Percentiles rank a stretch among this genome's conserved stretches.
Conservation (phyloP, 805 yeast species). For the Metschnikowia gelsemii region DNA sequence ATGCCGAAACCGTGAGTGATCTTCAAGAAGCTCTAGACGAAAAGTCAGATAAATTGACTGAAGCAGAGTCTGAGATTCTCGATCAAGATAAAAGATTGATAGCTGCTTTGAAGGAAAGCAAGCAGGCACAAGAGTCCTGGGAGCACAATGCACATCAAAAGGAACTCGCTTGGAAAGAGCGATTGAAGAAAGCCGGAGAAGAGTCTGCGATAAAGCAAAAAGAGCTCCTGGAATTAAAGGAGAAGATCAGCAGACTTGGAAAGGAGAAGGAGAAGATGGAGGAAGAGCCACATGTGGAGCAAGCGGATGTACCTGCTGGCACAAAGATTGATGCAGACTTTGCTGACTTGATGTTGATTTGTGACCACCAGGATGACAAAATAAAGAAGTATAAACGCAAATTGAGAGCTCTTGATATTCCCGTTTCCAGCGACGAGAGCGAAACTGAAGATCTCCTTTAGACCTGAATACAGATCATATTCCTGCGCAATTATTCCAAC, state of each 20-base stretch:
- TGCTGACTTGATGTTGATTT: conserved; percentile 59
- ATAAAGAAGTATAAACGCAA: conserved; percentile 55
- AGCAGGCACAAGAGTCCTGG: conserved; percentile 10
- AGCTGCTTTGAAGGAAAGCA: conserved; percentile 4
- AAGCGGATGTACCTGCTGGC: not conserved
- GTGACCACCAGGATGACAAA: conserved; percentile 74
- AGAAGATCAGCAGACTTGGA: conserved; percentile 1
- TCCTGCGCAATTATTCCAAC: too few relatives aligned
- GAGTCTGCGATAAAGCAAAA: not conserved
- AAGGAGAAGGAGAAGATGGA: not conserved
- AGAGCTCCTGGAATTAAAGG: conserved; percentile 1
- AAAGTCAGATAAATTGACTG: not conserved
- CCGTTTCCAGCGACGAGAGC: conserved; percentile 69
- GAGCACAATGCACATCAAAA: not conserved
- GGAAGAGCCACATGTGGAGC: not conserved
- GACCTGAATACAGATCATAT: too few relatives aligned
- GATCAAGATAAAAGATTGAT: conserved; percentile 6
- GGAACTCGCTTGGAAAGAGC: conserved; percentile 1
- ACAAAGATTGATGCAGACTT: conserved; percentile 10
- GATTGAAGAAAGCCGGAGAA: not conserved
- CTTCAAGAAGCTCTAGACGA: conserved; percentile 2
- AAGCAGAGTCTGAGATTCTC: conserved; percentile 1
- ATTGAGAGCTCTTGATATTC: conserved; percentile 54
- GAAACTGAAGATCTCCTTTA: conserved; percentile 56
- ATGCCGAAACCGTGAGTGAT: conserved; percentile 1